phyloP scores from a whole-genome alignment of 495 filamentous ascomycete species.

The Lasiosphaeria hispida region DNA sequence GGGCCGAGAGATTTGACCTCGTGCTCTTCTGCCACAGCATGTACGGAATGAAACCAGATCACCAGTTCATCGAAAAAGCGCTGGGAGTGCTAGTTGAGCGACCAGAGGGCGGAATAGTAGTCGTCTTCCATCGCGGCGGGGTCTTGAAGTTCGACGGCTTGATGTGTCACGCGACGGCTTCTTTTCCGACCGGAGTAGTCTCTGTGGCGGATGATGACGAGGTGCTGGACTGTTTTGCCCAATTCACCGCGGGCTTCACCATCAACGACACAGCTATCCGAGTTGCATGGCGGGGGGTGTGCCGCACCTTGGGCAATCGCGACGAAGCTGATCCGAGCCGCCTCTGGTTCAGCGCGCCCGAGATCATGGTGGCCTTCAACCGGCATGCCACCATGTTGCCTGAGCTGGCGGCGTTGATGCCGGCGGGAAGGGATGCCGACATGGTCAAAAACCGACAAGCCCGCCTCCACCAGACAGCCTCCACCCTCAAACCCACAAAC shows the following conservation, averaged over 20 bases:
- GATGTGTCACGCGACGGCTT: conserved; percentile 50
- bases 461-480: conserved; percentile 43
- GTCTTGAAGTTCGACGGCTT: conserved; percentile 47
- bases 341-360: conserved; percentile 53
- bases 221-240: conserved; percentile 51
- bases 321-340: conserved; percentile 40
- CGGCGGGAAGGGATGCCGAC: conserved; percentile 34
- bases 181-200: conserved; percentile 51
- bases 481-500: conserved; percentile 48
- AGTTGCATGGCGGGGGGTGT: conserved; percentile 50
- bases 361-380: conserved; percentile 54
- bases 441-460: conserved; percentile 55
- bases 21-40: conserved; percentile 65
- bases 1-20: conserved; percentile 51
- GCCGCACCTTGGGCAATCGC: conserved; percentile 48
- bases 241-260: conserved; percentile 52
- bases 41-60: conserved; percentile 58
- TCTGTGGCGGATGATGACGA: conserved; percentile 48
- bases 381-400: conserved; percentile 46
- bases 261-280: conserved; percentile 37
- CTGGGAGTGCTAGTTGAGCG: conserved; percentile 50
- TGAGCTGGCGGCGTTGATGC: conserved; percentile 50
- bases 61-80: conserved; percentile 46
- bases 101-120: conserved; percentile 48
- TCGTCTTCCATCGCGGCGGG: conserved; percentile 55